Evolutionary conservation across 495 filamentous ascomycete species (phyloP), one percentile per base, ranked within the genome.

Genomic region (Xylaria castorea): DNA sequence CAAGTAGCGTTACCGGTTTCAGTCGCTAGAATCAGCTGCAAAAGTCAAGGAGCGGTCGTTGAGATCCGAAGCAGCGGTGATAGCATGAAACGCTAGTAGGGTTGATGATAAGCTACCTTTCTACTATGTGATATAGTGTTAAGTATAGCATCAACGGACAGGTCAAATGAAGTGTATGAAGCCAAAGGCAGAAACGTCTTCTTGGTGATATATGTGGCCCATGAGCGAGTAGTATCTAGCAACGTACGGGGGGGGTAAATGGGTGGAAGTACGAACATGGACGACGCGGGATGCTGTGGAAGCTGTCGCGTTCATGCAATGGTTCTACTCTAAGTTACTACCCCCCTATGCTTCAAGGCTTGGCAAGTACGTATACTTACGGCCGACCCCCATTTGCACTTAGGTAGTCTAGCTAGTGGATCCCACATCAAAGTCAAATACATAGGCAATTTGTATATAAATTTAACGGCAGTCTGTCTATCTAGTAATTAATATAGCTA

Each of bases 1-100:
- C 70, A 64, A 70, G 68, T 73, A 72, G 74, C 64, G n/a, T 70
- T 71, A 50, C 48, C 18, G 18, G 25, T 32, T 22, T 25, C 12
- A 34, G 14, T 42, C 32, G 30, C 22, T 9, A 14, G 50, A 11
- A 16, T 5, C 16, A 32, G 20, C 30, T 14, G 51, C 12, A 25
- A 58, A n/a, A 66, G 22, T n/a, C 27, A 50, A 46, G 12, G n/a
- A 27, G 18, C 14, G 5, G n/a, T 46, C n/a, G 14, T 3, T 38
- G 32, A 38, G 14, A n/a, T n/a, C 7, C 18, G 16, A 36, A n/a
- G 57, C 57, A 36, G 25, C 27, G 9, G 11, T 9, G 27, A 55
- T 30, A 16, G 51, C 51, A 44, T 32, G 40, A 50, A 25, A 65
- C 62, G 62, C 62, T 16, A 40, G 42, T 48, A 50, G 42, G 40